phyloP scores from a whole-genome alignment of 2,329 filamentous ascomycete genomes.

The Cercospora zeina region DNA sequence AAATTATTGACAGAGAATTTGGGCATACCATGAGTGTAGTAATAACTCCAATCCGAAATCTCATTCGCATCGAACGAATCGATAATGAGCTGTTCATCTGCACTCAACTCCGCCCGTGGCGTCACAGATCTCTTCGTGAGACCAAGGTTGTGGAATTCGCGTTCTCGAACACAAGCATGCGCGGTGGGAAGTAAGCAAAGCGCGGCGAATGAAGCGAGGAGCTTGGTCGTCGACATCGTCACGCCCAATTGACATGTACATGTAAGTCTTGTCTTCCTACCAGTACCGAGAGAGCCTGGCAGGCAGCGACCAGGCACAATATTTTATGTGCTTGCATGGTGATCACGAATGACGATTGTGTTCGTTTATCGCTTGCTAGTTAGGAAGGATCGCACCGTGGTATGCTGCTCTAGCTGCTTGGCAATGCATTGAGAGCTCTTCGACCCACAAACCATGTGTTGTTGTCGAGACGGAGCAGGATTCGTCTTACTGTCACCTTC shows the following conservation, averaged over 20 bases:
- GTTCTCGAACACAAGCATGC: slow-evolving; percentile 8
- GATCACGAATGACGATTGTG: slow-evolving; percentile 1
- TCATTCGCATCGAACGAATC: slow-evolving; percentile 46
- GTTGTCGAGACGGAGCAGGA: background rate
- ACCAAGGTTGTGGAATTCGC: slow-evolving; percentile 1
- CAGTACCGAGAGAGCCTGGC: no score
- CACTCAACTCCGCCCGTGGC: slow-evolving; percentile 32
- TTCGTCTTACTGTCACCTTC: slow-evolving; percentile 1
- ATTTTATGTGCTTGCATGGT: slow-evolving; percentile 2
- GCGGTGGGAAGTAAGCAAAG: background rate
- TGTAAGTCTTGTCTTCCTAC: no score
- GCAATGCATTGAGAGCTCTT: background rate
- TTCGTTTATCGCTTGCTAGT: background rate
- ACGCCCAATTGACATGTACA: no score
- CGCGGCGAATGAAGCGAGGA: background rate
- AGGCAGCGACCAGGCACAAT: no score
- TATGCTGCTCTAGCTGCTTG: slow-evolving; percentile 10
- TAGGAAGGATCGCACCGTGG: background rate
- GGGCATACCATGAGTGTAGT: slow-evolving; percentile 46
- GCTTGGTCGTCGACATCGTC: background rate
- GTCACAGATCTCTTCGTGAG: slow-evolving; percentile 14
- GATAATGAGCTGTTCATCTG: slow-evolving; percentile 44
- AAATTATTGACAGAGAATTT: no score
- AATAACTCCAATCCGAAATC: slow-evolving; percentile 38
- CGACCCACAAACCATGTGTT: background rate